Base-by-base conservation (phyloP, 352 stramenopile genomes). In the Phytophthora lateralis region DNA sequence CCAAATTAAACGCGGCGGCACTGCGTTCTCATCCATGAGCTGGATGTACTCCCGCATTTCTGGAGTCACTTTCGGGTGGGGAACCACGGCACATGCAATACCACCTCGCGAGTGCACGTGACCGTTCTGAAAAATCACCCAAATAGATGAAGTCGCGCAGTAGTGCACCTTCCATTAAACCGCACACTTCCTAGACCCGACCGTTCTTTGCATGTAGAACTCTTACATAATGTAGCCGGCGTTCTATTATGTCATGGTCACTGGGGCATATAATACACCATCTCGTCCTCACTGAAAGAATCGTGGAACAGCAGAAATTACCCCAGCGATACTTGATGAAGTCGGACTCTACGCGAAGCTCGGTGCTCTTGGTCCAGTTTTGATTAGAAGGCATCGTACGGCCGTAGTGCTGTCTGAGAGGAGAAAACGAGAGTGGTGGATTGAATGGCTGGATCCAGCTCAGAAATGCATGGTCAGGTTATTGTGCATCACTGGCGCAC, bases 11-110 rank as follows among this genome's bases (percentile, higher is more conserved):
- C 44, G 15, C 5, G 34, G 34, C 12, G 44, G 34, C 11, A 55
- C 54, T 18, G 43, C 21, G 17, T 49, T 62, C 4, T 55, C 43
- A 14, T 62, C 45, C 45, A 63, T 55, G 6, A 26, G 55, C 4
- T 37, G 21, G 12, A 63, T 63, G 18, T 44, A 63, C 6, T 34
- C 35, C 18, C 29, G 37, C 44, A 55, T 50, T 29, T 44, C 34
- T 17, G 45, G 37, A 5, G 55, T 63, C 4, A 51, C 35, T 11
- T 63, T 49, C 3, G 35, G 44, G 8, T 27, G 45, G 6, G 45
- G 55, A 10, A 4, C 8, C 3, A 55, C 44, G 21, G 44, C 34
- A 10, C 45, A 55, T 3, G 14, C n/a, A 10, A 26, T 27, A 34
- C 9, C 27, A 15, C 35, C 26, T 4, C 55, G 35, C 4, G 6